Percentiles rank a stretch among this genome's conserved stretches.
phyloP scores from a whole-genome alignment of 768 basidiomycete genomes.

The Hygrocybe coccinea region DNA sequence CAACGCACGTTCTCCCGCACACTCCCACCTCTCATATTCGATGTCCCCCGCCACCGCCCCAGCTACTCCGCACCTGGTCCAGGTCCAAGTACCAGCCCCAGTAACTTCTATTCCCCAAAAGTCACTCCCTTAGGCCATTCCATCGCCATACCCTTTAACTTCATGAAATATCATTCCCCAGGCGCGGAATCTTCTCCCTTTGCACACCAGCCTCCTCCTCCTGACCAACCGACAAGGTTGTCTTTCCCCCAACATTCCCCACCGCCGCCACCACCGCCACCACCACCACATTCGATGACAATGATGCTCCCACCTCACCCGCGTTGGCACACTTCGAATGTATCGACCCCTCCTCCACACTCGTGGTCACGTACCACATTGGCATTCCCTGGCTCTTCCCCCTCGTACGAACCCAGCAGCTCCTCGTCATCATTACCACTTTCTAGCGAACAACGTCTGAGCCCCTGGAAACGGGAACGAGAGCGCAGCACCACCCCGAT shows the following conservation, averaged over 20 bases:
- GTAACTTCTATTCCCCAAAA: background rate
- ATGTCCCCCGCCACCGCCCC: constrained; percentile 11
- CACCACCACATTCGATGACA: constrained; percentile 50
- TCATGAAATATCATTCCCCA: constrained; percentile 14
- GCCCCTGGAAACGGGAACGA: no score
- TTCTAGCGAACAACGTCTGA: no score
- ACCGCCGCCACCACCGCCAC: constrained; percentile 29
- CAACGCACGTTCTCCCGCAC: constrained; percentile 24
- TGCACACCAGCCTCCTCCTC: constrained; percentile 19
- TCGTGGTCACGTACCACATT: constrained; percentile 19
- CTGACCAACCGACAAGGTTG: no score
- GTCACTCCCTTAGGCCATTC: background rate
- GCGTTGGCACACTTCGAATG: constrained; percentile 52
- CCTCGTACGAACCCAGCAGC: no score
- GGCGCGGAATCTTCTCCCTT: constrained; percentile 32
- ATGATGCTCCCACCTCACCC: constrained; percentile 52
- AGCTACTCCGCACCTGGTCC: constrained; percentile 1
- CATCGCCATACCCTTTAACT: background rate
- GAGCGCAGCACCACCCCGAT: no score
- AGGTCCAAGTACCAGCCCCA: background rate
- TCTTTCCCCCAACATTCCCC: no score
- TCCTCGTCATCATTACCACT: no score
- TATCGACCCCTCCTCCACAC: no score
- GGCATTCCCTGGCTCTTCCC: constrained; percentile 27
- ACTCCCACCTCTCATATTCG: constrained; percentile 32